These are phyloP conservation scores for Fusarium robinianum DNA, from an alignment of 2,329 filamentous ascomycete species.

Conservation along the genomic window DNA sequence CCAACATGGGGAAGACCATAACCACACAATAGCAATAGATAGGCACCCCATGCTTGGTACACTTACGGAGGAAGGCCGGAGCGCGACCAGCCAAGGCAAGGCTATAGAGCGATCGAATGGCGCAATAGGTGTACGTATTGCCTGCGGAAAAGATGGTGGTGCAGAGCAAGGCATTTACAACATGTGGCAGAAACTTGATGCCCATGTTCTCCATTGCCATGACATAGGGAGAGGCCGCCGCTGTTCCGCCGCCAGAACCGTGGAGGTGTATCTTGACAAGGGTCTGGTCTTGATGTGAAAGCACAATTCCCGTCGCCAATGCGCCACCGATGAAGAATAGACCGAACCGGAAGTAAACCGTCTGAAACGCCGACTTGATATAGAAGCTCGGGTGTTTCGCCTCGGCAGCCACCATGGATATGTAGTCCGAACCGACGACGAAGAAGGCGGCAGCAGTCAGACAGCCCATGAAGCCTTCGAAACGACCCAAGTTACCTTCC, in stretches of 20 bases:
- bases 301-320: constrained; percentile 62
- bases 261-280: constrained; percentile 54
- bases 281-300: constrained; percentile 58
- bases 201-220: constrained; percentile 59
- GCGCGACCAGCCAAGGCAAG: no score
- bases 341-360: constrained; percentile 51
- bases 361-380: constrained; percentile 54
- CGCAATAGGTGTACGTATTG: constrained; percentile 47
- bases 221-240: constrained; percentile 60
- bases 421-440: constrained; percentile 64
- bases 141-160: constrained; percentile 45
- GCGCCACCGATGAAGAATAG: constrained; percentile 69
- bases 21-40: constrained; percentile 59
- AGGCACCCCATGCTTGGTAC: constrained; percentile 62
- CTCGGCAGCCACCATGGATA: constrained; percentile 67
- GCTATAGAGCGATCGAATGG: no score
- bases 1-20: constrained; percentile 55
- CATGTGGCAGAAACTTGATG: constrained; percentile 55
- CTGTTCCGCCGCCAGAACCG: constrained; percentile 42
- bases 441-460: constrained; percentile 62
- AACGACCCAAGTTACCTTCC: constrained; percentile 62
- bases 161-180: constrained; percentile 56
- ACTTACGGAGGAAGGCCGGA: constrained; percentile 59
- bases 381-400: constrained; percentile 60
- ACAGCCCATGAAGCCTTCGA: constrained; percentile 67